These are phyloP conservation scores for Astrothelium subdiscretum DNA, from an alignment of 495 filamentous ascomycete genomes.

Conservation along the genomic window DNA sequence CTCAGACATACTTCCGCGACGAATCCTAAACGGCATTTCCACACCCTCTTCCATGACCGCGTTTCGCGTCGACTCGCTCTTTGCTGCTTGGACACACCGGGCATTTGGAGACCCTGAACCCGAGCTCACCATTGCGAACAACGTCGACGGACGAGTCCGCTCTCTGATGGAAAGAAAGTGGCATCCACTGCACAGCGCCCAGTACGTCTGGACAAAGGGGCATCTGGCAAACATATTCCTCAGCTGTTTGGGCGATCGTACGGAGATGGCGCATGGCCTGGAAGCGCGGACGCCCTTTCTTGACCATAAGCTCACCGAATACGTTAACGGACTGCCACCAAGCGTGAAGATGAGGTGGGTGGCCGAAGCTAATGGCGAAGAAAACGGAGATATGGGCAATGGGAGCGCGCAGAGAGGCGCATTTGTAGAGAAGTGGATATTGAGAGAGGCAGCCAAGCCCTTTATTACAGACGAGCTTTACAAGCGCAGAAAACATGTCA, in stretches of 20 bases:
- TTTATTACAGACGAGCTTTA: slow-evolving; percentile 42
- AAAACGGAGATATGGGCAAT: neutral
- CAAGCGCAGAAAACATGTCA: slow-evolving; percentile 31
- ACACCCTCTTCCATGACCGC: slow-evolving; percentile 37
- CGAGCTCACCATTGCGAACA: slow-evolving; percentile 15
- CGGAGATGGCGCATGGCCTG: slow-evolving; percentile 40
- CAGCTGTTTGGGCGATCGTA: slow-evolving; percentile 36
- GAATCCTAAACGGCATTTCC: slow-evolving; percentile 28
- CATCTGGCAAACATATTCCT: slow-evolving; percentile 35
- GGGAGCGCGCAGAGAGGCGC: neutral
- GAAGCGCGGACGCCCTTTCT: slow-evolving; percentile 40
- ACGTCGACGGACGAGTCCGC: slow-evolving; percentile 18
- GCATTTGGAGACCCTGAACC: slow-evolving; percentile 4
- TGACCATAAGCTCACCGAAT: slow-evolving; percentile 40
- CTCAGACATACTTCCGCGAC: slow-evolving; percentile 31
- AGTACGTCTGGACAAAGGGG: slow-evolving; percentile 34
- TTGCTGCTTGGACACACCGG: slow-evolving; percentile 10
- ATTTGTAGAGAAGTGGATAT: slow-evolving; percentile 38
- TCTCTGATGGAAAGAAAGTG: slow-evolving; percentile 30
- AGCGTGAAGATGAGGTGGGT: slow-evolving; percentile 34
- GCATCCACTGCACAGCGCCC: slow-evolving; percentile 40
- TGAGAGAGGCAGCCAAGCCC: slow-evolving; percentile 37
- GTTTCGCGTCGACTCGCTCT: slow-evolving; percentile 12
- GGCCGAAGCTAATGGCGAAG: neutral
- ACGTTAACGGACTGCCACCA: slow-evolving; percentile 36